A percentile compares a stretch with the other conserved stretches of the same genome.
Conservation (phyloP, 139 green algal species). For the Deuterostichococcus epilithicus region DNA sequence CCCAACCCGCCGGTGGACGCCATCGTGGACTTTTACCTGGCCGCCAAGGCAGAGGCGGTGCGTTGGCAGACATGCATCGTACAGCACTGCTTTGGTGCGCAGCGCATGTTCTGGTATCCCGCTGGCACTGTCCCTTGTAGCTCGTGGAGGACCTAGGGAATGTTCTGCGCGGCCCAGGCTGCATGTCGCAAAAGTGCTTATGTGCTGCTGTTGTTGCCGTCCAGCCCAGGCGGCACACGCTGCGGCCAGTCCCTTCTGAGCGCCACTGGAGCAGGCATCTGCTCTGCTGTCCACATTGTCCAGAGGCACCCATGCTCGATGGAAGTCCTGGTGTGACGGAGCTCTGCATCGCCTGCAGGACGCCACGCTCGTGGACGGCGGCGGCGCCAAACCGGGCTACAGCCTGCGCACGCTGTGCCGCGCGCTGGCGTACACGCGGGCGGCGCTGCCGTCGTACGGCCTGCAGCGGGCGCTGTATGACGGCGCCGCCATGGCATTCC, state of each 20-base stretch:
- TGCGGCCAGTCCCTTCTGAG: no score
- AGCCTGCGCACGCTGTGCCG: slow-evolving; percentile 90
- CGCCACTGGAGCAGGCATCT: no score
- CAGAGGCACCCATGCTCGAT: not conserved
- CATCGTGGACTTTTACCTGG: slow-evolving; percentile 92
- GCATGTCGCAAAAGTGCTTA: no score
- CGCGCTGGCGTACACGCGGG: slow-evolving; percentile 81
- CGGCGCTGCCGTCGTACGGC: slow-evolving; percentile 75
- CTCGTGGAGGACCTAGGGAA: no score
- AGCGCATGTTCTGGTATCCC: no score
- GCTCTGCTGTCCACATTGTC: not conserved
- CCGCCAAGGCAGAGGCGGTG: slow-evolving; percentile 70
- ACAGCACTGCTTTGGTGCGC: no score
- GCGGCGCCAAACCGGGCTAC: slow-evolving; percentile 83
- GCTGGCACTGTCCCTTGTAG: no score
- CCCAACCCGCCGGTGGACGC: slow-evolving; percentile 59
- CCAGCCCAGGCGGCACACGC: no score
- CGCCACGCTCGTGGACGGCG: slow-evolving; percentile 71
- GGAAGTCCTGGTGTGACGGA: not conserved
- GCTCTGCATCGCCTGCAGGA: slow-evolving; percentile 37
- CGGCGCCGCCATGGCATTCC: slow-evolving; percentile 91
- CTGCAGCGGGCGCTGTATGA: slow-evolving; percentile 86
- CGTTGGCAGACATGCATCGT: slow-evolving; percentile 19
- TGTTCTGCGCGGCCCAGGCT: no score
- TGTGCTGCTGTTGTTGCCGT: not conserved